Base-by-base conservation (phyloP, 2,329 filamentous ascomycete genomes). In the Simplicillium aogashimaense region DNA sequence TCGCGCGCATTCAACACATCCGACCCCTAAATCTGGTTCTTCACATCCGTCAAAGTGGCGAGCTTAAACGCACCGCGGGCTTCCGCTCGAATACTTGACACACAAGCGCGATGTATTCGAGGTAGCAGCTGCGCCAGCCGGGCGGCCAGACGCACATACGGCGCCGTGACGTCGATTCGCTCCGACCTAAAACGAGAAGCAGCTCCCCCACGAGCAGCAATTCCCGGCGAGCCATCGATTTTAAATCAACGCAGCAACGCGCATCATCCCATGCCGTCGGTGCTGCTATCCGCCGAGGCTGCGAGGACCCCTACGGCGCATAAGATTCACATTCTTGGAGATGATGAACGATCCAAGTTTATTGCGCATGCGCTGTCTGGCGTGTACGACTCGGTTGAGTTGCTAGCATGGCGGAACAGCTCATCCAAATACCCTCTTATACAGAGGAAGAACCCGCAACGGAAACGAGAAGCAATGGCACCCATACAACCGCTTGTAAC, bases 261-360 rank as follows among this genome's bases (percentile, higher is more conserved):
- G 10, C 20, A 25, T 25, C 20, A 25, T 25, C 20, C 20, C 37
- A 52, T 61, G 3, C 61, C 63, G 5, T 61, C 63, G 2, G 55
- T 65, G 11, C 49, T 61, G 15, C 50, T 64, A 29, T 53, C 57
- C 5, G 47, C 55, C 37, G 51, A 56, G 39, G 50, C 56, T 16
- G 50, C 58, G 17, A 51, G 50, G 35, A 50, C 56, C n/a, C 53
- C 55, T 13, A 50, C 53, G 0, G 58, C 56, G 2, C 60, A 62
- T 41, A 65, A 61, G 20, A 64, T 66, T 15, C 58, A 66, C 39
- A 64, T 66, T 8, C 54, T 69, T 2, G 64, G 62, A 16, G 54
- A 62, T 38, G 64, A 67, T 44, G 60, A 57, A 35, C 52, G 62
- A 31, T 63, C 63, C 15, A 56, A 57, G 16, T 65, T 64, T 17